Percentiles rank a stretch among this genome's conserved stretches.
phyloP scores from a whole-genome alignment of 2,329 filamentous ascomycete species.

The Talaromyces pinophilus region DNA sequence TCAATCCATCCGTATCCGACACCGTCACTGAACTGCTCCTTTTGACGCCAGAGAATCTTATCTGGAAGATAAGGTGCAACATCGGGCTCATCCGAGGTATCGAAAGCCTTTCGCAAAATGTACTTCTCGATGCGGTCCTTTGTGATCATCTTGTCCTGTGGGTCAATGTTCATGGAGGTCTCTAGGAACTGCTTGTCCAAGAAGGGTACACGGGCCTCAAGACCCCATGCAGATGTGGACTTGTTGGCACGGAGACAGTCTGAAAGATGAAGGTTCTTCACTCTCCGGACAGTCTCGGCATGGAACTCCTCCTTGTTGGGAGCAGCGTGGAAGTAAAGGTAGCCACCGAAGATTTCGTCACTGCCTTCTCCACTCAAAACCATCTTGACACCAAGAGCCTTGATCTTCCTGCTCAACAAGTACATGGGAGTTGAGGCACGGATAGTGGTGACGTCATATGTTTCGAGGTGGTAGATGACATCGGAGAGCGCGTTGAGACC shows the following conservation, averaged over 20 bases:
- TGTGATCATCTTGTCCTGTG: constrained; percentile 92
- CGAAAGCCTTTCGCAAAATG: constrained; percentile 96
- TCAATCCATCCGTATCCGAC: constrained; percentile 99
- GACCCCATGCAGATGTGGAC: constrained; percentile 95
- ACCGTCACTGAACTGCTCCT: constrained; percentile 99
- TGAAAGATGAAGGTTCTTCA: constrained; percentile 95
- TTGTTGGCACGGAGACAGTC: constrained; percentile 99
- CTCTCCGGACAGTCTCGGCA: constrained; percentile 86
- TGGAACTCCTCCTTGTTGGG: constrained; percentile 92
- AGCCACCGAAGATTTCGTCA: constrained; percentile 97
- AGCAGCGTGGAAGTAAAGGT: constrained; percentile 96
- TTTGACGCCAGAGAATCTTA: constrained; percentile 95
- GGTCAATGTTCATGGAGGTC: constrained; percentile 89
- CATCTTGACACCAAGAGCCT: constrained; percentile 99
- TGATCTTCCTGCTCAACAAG: constrained; percentile 95
- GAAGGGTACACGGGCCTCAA: constrained; percentile 97
- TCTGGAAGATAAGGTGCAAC: constrained; percentile 87
- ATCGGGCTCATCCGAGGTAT: constrained; percentile 82
- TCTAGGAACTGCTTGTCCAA: constrained; percentile 97
- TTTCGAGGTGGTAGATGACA: constrained; percentile 97
- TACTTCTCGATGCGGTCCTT: constrained; percentile 92
- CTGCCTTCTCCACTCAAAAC: constrained; percentile 94
- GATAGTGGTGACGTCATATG: constrained; percentile 97
- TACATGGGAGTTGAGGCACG: constrained; percentile 99
- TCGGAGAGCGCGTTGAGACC: constrained; percentile 95